A percentile compares a stretch with the other conserved stretches of the same genome.
phyloP scores from a whole-genome alignment of 495 filamentous ascomycete genomes.

The Penicillium flavigenum region DNA sequence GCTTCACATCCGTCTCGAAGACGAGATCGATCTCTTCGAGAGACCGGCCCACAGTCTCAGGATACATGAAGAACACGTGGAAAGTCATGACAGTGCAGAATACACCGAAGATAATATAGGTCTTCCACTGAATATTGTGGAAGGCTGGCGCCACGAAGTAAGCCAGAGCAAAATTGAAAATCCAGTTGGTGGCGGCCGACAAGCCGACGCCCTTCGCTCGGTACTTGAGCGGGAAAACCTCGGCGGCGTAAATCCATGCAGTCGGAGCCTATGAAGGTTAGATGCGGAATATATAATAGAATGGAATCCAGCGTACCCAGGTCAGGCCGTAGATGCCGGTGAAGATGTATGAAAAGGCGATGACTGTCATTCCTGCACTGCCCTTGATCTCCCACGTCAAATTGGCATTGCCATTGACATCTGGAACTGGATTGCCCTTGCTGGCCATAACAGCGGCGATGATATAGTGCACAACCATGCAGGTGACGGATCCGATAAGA shows the following conservation, averaged over 20 bases:
- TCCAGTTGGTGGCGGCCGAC: conserved; percentile 68
- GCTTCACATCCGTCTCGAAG: conserved; percentile 33
- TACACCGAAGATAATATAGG: conserved; percentile 73
- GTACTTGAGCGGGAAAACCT: conserved; percentile 74
- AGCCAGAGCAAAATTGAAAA: conserved; percentile 73
- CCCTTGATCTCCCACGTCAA: conserved; percentile 63
- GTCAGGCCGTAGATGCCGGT: conserved; percentile 75
- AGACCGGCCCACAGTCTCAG: conserved; percentile 68
- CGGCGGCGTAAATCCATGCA: conserved; percentile 73
- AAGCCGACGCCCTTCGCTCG: conserved; percentile 70
- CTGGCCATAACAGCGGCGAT: conserved; percentile 53
- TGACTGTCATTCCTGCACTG: conserved; percentile 63
- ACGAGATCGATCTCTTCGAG: conserved; percentile 65
- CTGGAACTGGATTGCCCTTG: conserved; percentile 54
- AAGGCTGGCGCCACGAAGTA: conserved; percentile 71
- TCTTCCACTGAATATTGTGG: conserved; percentile 68
- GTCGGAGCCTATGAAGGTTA: conserved; percentile 53
- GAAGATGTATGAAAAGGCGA: conserved; percentile 77
- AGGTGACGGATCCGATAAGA: conserved; percentile 61
- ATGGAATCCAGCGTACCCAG: conserved; percentile 29
- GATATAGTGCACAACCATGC: conserved; percentile 68
- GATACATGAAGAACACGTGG: conserved; percentile 67
- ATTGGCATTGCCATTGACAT: conserved; percentile 64
- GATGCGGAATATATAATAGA: neutral
- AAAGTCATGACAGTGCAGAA: conserved; percentile 62